phyloP scores from a whole-genome alignment of 257 asterid species.

The Solanum dulcamara region DNA sequence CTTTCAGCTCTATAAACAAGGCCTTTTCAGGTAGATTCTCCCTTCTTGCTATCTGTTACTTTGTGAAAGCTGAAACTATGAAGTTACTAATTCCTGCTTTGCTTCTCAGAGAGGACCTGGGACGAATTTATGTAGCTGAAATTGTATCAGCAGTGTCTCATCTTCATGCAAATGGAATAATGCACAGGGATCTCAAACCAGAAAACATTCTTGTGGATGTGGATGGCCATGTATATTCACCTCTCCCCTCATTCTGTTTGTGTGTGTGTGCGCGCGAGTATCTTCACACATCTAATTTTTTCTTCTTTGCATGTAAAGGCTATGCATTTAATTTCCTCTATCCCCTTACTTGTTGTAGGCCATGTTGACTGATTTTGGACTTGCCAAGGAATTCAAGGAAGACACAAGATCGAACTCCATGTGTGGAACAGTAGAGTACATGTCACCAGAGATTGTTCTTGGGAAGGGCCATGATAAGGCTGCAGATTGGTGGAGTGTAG shows the following conservation, averaged over 20 bases:
- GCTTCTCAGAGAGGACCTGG: slow-evolving; percentile 48
- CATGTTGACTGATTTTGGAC: slow-evolving; percentile 46
- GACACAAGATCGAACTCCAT: slow-evolving; percentile 44
- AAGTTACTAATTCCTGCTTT: not conserved
- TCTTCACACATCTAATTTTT: not conserved
- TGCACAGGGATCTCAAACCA: slow-evolving; percentile 68
- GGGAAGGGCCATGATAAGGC: slow-evolving; percentile 71
- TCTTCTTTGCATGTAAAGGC: not conserved
- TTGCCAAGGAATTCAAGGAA: slow-evolving; percentile 46
- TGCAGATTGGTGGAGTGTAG: slow-evolving; percentile 69
- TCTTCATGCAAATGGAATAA: slow-evolving; percentile 54
- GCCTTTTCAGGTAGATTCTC: slow-evolving; percentile 50
- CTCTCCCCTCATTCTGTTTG: not conserved
- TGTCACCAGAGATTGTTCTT: slow-evolving; percentile 59
- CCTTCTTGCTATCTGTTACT: not conserved
- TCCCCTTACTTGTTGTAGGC: slow-evolving; percentile 5
- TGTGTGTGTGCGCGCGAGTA: not conserved
- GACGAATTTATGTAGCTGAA: slow-evolving; percentile 49
- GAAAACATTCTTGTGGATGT: slow-evolving; percentile 56
- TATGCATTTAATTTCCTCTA: slow-evolving; percentile 21
- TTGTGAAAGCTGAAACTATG: not conserved
- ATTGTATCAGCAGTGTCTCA: slow-evolving; percentile 53
- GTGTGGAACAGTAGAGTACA: slow-evolving; percentile 66
- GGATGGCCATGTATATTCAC: slow-evolving; percentile 53
- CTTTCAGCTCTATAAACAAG: slow-evolving; percentile 63